Evolutionary conservation across 257 asterid genomes (phyloP), one percentile per base, ranked within the genome.

Genomic region (Ilex asprella): DNA sequence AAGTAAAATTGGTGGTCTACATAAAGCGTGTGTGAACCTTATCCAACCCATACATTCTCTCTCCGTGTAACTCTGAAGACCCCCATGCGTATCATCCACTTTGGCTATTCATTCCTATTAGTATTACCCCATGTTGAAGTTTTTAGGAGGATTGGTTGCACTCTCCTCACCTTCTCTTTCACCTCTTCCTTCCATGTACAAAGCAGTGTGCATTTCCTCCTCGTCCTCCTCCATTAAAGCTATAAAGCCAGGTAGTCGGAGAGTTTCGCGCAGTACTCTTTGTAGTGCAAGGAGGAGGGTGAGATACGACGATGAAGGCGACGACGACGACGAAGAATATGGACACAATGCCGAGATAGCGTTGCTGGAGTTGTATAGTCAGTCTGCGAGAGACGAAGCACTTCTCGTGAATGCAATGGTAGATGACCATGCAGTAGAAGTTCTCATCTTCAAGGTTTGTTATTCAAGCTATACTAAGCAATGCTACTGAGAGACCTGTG

Each of bases 401-500:
- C 89, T 87, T 58, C 62, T 82, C 60, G 89, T 87, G 46, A 76
- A 73, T 39, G 89, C 86, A 11, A 8, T 63, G 62, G 83, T 85
- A 66, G 94, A 83, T 59, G 79, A 70, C 5, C 73, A 82, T 14
- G 75, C 62, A 53, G 84, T 83, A 43, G 76, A 85, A 73, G 75
- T 87, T 59, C 54, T 87, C 51, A 73, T 85, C 46, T 87, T 81
- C 76, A 87, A 85, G 91, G 95, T 86, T 67, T 12, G 0, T n/a
- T 16, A 29, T 29, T 10, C 29, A 29, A 30, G 49, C 12, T 3
- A 30, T 62, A 30, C 57, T 21, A 21, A 21, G 27, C 27, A 21
- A 21, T 21, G 27, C 27, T 21, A 21, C 27, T 21, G 27, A 21
- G 27, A 21, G 27, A 21, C 27, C 27, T 21, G 27, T 21, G 27